A percentile compares a stretch with the other conserved stretches of the same genome.
Evolutionary conservation across 2,329 filamentous ascomycete genomes (phyloP).

Genomic region (Stagonosporopsis cucurbitacearum): DNA sequence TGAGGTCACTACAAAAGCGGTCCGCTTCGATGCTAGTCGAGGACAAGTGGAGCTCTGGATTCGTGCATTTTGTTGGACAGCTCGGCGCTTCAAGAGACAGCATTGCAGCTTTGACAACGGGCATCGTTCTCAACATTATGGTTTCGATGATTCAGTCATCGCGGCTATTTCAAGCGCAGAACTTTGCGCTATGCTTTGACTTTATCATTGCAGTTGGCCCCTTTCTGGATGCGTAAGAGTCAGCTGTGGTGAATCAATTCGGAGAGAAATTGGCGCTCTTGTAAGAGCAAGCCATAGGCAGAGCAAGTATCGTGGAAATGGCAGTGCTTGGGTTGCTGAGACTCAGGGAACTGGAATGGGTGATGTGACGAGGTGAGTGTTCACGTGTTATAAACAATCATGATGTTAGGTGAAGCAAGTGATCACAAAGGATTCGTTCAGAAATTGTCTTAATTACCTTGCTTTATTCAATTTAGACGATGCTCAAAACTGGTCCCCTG

Average conservation of each 20-base stretch:
- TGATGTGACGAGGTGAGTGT: not conserved
- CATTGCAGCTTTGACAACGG: not conserved
- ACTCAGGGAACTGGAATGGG: not conserved
- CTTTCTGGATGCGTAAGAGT: not conserved
- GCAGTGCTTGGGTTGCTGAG: conserved; percentile 2
- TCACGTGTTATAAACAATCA: too few species aligned
- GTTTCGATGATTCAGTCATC: not conserved
- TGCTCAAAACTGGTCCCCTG: too few species aligned
- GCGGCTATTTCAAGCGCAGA: not conserved
- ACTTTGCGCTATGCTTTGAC: conserved; percentile 7
- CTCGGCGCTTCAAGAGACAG: not conserved
- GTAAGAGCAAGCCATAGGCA: not conserved
- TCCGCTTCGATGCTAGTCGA: not conserved
- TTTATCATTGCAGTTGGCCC: conserved; percentile 7
- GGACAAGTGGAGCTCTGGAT: conserved; percentile 1
- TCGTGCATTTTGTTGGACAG: conserved; percentile 8
- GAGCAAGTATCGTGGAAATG: not conserved
- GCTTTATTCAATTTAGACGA: too few species aligned
- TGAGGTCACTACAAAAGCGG: not conserved
- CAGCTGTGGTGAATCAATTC: not conserved
- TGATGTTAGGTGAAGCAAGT: too few species aligned
- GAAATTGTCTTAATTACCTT: too few species aligned
- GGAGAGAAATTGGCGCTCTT: not conserved
- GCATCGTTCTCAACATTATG: conserved; percentile 2
- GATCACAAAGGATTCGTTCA: too few species aligned